Conservation (phyloP, 2,329 filamentous ascomycete species). For the Neocatenulostroma microsporum region DNA sequence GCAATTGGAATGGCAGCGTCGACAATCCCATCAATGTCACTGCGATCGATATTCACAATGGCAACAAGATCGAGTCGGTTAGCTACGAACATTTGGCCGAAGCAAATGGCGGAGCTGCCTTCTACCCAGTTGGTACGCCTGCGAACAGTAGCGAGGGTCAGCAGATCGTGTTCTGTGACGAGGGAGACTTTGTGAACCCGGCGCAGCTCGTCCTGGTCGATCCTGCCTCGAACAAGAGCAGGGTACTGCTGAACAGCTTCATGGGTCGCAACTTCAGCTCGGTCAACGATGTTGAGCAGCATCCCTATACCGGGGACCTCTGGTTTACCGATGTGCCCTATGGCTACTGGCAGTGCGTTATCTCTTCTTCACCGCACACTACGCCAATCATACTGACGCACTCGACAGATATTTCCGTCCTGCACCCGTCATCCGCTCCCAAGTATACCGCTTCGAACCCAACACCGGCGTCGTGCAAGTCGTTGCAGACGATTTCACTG, state of each 20-base stretch:
- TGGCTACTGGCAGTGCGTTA: constrained; percentile 7
- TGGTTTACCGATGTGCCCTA: constrained; percentile 53
- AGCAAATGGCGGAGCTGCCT: constrained; percentile 26
- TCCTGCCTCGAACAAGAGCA: constrained; percentile 19
- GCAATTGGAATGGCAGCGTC: constrained; percentile 30
- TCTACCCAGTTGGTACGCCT: constrained; percentile 25
- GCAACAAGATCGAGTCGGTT: constrained; percentile 21
- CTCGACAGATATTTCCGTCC: constrained; percentile 39
- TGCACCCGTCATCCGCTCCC: constrained; percentile 44
- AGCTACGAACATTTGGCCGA: constrained; percentile 22
- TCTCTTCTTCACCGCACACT: not conserved
- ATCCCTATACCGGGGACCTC: constrained; percentile 48
- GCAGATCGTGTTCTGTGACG: constrained; percentile 28
- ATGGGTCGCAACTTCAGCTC: constrained; percentile 56
- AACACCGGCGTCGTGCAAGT: constrained; percentile 46
- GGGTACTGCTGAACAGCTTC: constrained; percentile 50
- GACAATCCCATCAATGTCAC: constrained; percentile 31
- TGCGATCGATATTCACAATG: constrained; percentile 23
- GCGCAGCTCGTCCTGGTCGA: constrained; percentile 24
- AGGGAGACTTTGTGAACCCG: constrained; percentile 22
- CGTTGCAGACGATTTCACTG: constrained; percentile 50
- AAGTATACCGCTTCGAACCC: constrained; percentile 52
- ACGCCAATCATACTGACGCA: constrained; percentile 7
- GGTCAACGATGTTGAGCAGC: constrained; percentile 49
- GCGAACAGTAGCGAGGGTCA: constrained; percentile 25